Evolutionary conservation across 495 filamentous ascomycete species (phyloP).

Genomic region (Penicillium canariense): DNA sequence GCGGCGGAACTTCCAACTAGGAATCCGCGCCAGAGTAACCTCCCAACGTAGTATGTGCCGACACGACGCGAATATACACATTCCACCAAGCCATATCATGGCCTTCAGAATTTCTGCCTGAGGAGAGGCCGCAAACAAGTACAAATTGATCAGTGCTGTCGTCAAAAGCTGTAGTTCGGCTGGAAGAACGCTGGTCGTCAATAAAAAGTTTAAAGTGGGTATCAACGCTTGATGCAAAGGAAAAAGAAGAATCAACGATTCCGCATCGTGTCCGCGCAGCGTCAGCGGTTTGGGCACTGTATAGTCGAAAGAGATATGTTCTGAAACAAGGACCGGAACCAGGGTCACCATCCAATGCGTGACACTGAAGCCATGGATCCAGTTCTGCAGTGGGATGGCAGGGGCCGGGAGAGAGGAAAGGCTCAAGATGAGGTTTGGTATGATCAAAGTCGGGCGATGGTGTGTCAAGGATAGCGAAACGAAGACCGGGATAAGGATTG

Average conservation of each 20-base stretch:
- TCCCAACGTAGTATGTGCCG: conserved; percentile 79
- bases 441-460: conserved; percentile 51
- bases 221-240: conserved; percentile 85
- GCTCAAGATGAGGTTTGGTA: conserved; percentile 78
- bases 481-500: conserved; percentile 68
- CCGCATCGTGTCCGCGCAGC: conserved; percentile 49
- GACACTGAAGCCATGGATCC: conserved; percentile 54
- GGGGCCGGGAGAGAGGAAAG: conserved; percentile 72
- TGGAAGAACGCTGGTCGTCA: conserved; percentile 79
- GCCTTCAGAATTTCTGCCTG: conserved; percentile 81
- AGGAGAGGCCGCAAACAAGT: conserved; percentile 74
- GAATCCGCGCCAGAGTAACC: conserved; percentile 80
- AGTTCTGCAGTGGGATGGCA: conserved; percentile 61
- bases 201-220: conserved; percentile 69
- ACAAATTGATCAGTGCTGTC: conserved; percentile 75
- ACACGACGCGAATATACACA: conserved; percentile 71
- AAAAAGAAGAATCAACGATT: conserved; percentile 68
- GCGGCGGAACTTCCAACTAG: conserved; percentile 82
- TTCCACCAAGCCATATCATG: conserved; percentile 83
- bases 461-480: conserved; percentile 74
- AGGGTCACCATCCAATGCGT: conserved; percentile 73
- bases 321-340: conserved; percentile 55
- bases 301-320: conserved; percentile 37
- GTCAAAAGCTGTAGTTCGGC: conserved; percentile 88
- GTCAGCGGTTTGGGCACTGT: conserved; percentile 33